Conservation (phyloP, 352 stramenopile species). For the Phytophthora pluvialis region DNA sequence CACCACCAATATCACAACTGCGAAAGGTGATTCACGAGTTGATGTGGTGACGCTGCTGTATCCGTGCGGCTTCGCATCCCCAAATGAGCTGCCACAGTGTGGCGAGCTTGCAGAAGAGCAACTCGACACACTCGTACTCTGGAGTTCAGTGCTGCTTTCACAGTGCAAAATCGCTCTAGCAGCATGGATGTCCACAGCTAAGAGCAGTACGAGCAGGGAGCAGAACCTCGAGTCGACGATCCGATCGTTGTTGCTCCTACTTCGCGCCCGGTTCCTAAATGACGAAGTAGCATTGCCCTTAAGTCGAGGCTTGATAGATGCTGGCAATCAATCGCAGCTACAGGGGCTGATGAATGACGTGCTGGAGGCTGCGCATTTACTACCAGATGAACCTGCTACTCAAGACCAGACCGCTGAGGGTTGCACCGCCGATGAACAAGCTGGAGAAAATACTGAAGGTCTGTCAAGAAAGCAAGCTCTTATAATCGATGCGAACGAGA, state of each 20-base stretch:
- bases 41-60: slow-evolving; percentile 44
- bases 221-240: slow-evolving; percentile 9
- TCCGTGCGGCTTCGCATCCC: slow-evolving; percentile 44
- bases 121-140: slow-evolving; percentile 47
- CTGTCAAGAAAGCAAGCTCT: slow-evolving; percentile 34
- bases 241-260: slow-evolving; percentile 17
- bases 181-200: neutral
- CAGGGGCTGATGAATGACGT: slow-evolving; percentile 29
- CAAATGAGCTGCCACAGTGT: slow-evolving; percentile 33
- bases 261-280: slow-evolving; percentile 26
- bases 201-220: neutral
- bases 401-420: neutral
- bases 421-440: slow-evolving; percentile 1
- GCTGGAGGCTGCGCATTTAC: slow-evolving; percentile 9
- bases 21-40: slow-evolving; percentile 19
- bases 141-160: slow-evolving; percentile 48
- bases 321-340: slow-evolving; percentile 24
- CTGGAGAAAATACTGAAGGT: slow-evolving; percentile 1
- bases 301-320: slow-evolving; percentile 23
- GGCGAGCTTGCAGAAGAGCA: slow-evolving; percentile 61
- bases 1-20: neutral
- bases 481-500: slow-evolving; percentile 29
- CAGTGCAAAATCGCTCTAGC: slow-evolving; percentile 47
- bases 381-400: slow-evolving; percentile 3
- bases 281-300: slow-evolving; percentile 9